phyloP scores from a whole-genome alignment of 768 basidiomycete genomes.

The Hypholoma fasciculare region DNA sequence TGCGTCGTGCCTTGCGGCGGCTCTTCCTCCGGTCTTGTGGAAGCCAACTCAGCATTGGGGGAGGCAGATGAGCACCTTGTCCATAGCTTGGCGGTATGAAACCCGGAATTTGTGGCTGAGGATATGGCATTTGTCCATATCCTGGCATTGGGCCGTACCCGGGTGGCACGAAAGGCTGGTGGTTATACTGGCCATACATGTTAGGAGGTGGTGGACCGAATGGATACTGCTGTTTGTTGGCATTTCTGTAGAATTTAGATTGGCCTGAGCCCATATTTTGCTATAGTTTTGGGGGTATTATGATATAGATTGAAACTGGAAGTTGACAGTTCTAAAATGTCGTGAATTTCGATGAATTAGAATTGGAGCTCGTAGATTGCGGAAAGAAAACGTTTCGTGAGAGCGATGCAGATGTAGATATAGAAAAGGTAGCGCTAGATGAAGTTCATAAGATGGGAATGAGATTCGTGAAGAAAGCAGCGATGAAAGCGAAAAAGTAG shows the following conservation, averaged over 20 bases:
- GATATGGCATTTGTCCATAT: slow-evolving; percentile 10
- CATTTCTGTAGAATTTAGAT: slow-evolving; percentile 13
- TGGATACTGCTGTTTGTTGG: slow-evolving; percentile 11
- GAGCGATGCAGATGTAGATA: neutral
- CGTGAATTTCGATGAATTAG: neutral
- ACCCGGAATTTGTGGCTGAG: slow-evolving; percentile 14
- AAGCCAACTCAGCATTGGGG: slow-evolving; percentile 21
- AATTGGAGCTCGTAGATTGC: neutral
- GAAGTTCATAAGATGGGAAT: neutral
- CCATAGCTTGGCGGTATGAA: slow-evolving; percentile 25
- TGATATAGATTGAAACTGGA: neutral
- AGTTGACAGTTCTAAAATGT: no score
- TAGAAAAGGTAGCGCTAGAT: neutral
- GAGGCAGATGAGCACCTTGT: slow-evolving; percentile 21
- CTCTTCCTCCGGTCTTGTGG: slow-evolving; percentile 19
- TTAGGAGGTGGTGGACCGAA: slow-evolving; percentile 15
- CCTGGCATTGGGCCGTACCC: slow-evolving; percentile 2
- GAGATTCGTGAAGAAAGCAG: neutral
- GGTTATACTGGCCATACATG: slow-evolving; percentile 11
- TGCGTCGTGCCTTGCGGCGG: slow-evolving; percentile 13
- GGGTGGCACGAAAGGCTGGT: slow-evolving; percentile 13
- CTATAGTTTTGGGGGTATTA: neutral
- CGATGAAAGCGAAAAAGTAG: neutral
- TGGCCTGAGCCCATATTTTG: slow-evolving; percentile 17
- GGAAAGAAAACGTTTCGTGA: neutral